Conservation (phyloP, 371 early-diverging fungal genomes). For the Nosema bombycis region DNA sequence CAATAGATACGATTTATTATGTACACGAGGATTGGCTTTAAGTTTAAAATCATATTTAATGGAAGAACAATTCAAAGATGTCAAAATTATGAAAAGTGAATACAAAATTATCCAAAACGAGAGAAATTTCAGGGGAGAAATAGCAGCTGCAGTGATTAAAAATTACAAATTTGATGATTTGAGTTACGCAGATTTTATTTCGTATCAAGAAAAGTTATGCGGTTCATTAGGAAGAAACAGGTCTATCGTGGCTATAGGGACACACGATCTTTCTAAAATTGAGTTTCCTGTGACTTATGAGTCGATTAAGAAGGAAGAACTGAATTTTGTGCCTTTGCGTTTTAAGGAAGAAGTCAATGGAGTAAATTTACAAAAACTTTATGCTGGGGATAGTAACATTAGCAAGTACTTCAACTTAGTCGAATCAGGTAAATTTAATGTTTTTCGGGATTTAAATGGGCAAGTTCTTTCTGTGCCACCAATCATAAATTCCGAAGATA, state of each 20-base stretch:
- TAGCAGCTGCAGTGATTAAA: constrained; percentile 86
- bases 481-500: constrained; percentile 92
- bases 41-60: constrained; percentile 53
- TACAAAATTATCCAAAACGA: constrained; percentile 55
- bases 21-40: constrained; percentile 52
- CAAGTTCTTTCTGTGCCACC: constrained; percentile 91
- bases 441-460: constrained; percentile 76
- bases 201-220: constrained; percentile 96
- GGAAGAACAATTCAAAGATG: constrained; percentile 18
- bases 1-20: constrained; percentile 75
- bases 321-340: constrained; percentile 86
- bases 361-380: constrained; percentile 77
- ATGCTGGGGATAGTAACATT: constrained; percentile 76
- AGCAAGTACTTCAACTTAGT: constrained; percentile 82
- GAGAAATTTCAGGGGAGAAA: constrained; percentile 73
- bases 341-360: constrained; percentile 74
- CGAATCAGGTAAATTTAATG: constrained; percentile 76
- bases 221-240: constrained; percentile 89
- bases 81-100: constrained; percentile 24
- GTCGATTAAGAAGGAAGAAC: constrained; percentile 75
- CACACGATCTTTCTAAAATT: constrained; percentile 91
- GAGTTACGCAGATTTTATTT: constrained; percentile 83
- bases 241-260: constrained; percentile 90
- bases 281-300: constrained; percentile 87
- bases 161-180: constrained; percentile 74